These are phyloP conservation scores for Knufia fluminis DNA, from an alignment of 2,329 filamentous ascomycete genomes.

Conservation along the genomic window DNA sequence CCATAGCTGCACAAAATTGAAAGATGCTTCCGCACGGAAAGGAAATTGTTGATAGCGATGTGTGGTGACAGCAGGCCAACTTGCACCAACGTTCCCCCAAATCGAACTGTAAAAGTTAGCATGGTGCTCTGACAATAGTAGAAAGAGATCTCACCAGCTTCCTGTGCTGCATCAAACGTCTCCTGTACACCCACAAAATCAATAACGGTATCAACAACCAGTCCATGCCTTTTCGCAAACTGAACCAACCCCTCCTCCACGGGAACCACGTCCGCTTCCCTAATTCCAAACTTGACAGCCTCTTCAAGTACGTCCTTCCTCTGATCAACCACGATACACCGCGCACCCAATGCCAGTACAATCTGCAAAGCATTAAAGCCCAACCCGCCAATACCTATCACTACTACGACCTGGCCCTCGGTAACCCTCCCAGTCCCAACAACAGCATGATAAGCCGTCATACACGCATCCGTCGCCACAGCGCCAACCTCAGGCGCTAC, in stretches of 20 bases:
- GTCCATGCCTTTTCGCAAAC: slow-evolving; percentile 1
- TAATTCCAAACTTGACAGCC: slow-evolving; percentile 13
- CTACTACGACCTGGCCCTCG: slow-evolving; percentile 5
- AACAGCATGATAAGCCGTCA: slow-evolving; percentile 14
- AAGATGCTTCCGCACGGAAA: slow-evolving; percentile 10
- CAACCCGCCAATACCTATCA: slow-evolving; percentile 10
- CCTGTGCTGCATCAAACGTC: slow-evolving; percentile 11
- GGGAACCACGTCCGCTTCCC: slow-evolving; percentile 10
- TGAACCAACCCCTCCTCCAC: slow-evolving; percentile 3
- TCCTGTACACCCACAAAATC: slow-evolving; percentile 13
- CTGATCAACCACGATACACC: slow-evolving; percentile 11
- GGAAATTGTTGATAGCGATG: slow-evolving; percentile 3
- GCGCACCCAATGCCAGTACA: slow-evolving; percentile 9
- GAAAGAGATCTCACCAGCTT: slow-evolving; percentile 9
- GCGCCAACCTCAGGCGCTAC: slow-evolving; percentile 7
- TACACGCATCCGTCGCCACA: slow-evolving; percentile 12
- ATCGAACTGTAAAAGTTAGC: slow-evolving; percentile 8
- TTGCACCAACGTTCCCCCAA: slow-evolving; percentile 12
- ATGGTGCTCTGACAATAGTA: background rate
- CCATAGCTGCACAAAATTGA: slow-evolving; percentile 14
- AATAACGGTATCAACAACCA: slow-evolving; percentile 12
- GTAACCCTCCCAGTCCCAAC: slow-evolving; percentile 9
- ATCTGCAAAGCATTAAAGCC: slow-evolving; percentile 16
- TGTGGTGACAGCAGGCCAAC: slow-evolving; percentile 10
- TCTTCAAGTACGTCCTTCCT: slow-evolving; percentile 14